Evolutionary conservation across 768 basidiomycete genomes (phyloP).

Genomic region (Russula virescens): DNA sequence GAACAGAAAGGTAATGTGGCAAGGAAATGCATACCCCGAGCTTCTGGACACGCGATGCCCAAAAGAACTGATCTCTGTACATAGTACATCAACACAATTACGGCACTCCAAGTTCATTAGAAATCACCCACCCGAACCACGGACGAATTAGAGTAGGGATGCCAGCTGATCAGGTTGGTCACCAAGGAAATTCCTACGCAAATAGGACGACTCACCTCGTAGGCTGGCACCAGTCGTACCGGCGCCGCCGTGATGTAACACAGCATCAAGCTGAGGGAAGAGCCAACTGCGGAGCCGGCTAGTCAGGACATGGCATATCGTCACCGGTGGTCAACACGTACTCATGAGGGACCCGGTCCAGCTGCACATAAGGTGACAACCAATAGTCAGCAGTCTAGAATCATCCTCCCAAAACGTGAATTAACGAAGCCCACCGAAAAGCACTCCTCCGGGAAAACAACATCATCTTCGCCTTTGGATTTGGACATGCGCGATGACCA

Average conservation of each 20-base stretch:
- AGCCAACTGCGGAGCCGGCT: constrained; percentile 40
- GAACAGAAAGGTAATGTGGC: neutral
- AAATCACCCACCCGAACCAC: constrained; percentile 49
- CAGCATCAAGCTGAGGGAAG: constrained; percentile 56
- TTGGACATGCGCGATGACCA: constrained; percentile 57
- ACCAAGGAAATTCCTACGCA: neutral
- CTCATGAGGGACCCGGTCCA: constrained; percentile 68
- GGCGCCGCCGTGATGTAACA: constrained; percentile 63
- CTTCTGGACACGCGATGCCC: constrained; percentile 58
- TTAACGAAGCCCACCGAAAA: constrained; percentile 33
- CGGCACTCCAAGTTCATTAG: neutral
- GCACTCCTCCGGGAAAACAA: constrained; percentile 47
- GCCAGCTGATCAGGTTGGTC: constrained; percentile 34
- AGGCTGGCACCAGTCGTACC: constrained; percentile 67
- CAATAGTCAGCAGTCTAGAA: neutral
- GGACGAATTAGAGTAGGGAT: constrained; percentile 65
- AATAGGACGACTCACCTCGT: constrained; percentile 31
- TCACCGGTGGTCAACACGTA: constrained; percentile 23
- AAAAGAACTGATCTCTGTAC: constrained; percentile 51
- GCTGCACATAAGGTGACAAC: constrained; percentile 26
- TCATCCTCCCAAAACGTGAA: neutral
- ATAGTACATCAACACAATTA: constrained; percentile 7
- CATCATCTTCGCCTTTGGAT: constrained; percentile 34
- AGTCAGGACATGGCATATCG: neutral
- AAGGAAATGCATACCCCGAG: constrained; percentile 42